These are phyloP conservation scores for Colletotrichum spinosum DNA, from an alignment of 2,329 filamentous ascomycete genomes.

Conservation along the genomic window DNA sequence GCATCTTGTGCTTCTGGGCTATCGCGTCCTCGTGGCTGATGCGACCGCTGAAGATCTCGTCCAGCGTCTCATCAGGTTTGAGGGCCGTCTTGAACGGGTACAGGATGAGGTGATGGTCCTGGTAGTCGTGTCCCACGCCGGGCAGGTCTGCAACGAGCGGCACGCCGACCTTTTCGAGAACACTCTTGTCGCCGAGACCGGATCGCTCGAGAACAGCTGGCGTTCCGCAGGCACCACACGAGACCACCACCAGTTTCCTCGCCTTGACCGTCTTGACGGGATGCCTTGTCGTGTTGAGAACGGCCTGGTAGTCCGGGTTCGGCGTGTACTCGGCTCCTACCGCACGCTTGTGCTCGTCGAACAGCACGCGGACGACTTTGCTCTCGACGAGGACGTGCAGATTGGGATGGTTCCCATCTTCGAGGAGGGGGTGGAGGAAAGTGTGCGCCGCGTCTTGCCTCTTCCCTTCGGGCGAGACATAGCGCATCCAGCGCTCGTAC, in stretches of 20 bases:
- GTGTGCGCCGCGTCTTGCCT: conserved; percentile 46
- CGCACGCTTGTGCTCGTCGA: conserved; percentile 62
- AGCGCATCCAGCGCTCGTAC: conserved; percentile 44
- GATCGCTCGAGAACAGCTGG: conserved; percentile 64
- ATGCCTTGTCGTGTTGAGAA: conserved; percentile 29
- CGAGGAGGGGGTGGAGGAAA: conserved; percentile 46
- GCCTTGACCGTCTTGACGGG: conserved; percentile 46
- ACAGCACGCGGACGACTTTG: conserved; percentile 50
- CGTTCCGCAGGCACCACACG: conserved; percentile 56
- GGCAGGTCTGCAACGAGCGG: conserved; percentile 39
- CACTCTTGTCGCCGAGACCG: conserved; percentile 56
- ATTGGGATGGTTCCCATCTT: conserved; percentile 43
- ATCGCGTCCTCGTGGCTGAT: conserved; percentile 40
- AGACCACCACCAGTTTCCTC: conserved; percentile 59
- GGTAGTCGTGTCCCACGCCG: conserved; percentile 46
- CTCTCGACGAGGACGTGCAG: conserved; percentile 48
- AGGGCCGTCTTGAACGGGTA: conserved; percentile 62
- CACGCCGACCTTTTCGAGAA: conserved; percentile 39
- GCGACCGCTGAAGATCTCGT: conserved; percentile 42
- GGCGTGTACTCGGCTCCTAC: conserved; percentile 69
- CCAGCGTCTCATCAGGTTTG: conserved; percentile 56
- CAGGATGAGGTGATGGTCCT: conserved; percentile 65
- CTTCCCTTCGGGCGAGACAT: conserved; percentile 50
- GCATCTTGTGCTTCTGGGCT: conserved; percentile 44
- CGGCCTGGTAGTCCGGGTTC: conserved; percentile 45